Base-by-base conservation (phyloP, 495 filamentous ascomycete genomes). In the Glarea lozoyensis region DNA sequence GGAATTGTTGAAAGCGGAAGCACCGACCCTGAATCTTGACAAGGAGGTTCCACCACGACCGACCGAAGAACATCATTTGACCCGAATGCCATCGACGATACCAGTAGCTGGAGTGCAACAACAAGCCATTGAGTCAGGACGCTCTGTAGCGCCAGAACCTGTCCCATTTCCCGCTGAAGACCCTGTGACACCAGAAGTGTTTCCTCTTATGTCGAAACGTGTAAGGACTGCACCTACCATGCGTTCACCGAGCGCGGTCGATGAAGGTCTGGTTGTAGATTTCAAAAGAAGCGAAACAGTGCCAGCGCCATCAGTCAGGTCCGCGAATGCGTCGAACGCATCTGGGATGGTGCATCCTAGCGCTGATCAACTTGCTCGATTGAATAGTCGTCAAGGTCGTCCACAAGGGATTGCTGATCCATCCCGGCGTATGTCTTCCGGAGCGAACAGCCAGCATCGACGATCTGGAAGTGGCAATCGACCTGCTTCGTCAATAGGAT, bases 381-480 rank as follows among this genome's bases (percentile, higher is more conserved):
- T 57, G 9, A 54, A 54, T 19, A 57, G 54, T 34, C 54, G 54
- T 2, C 48, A 41, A 41, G 51, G 50, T 10, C 43, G 54, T 2
- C 54, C 54, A 12, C 12, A 37, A 10, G 40, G 40, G 2, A 18
- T 52, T 10, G 41, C 35, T 2, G 54, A 57, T 34, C 54, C 54
- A 40, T 36, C 38, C 11, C 42, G 54, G 15, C 50, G 54, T 6
- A 3, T 37, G 5, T 57, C 54, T n/a, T 37, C 38, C 2, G 22
- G 37, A 6, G 16, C 39, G 3, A 27, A 13, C 32, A 5, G 24
- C 5, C 39, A 43, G 39, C 34, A 10, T 31, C 42, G 30, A n/a
- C n/a, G n/a, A 11, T 20, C 35, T 25, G 18, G 24, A 12, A 20
- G 31, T 13, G 38, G 43, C 4, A 29, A 29, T 25, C 43, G n/a